These are phyloP conservation scores for Microbotryum scabiosae DNA, from an alignment of 1,284 basidiomycete genomes.

Conservation along the genomic window DNA sequence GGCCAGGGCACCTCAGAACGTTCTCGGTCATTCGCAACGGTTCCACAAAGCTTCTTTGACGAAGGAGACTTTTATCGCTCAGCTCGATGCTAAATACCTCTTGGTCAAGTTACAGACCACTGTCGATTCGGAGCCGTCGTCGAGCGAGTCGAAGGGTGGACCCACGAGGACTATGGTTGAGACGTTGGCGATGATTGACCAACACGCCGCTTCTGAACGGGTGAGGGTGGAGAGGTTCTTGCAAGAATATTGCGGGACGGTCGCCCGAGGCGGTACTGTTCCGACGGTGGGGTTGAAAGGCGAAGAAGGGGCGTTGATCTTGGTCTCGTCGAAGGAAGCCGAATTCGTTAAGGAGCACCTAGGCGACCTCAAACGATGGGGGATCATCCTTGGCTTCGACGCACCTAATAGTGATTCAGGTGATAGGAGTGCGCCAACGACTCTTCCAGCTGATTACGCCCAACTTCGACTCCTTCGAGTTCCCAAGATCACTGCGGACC, in stretches of 20 bases:
- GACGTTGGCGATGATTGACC: constrained; percentile 69
- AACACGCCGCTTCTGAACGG: constrained; percentile 92
- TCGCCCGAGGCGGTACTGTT: constrained; percentile 41
- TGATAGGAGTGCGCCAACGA: no score
- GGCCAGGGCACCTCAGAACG: not conserved
- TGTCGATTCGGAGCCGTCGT: not conserved
- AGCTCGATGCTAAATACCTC: constrained; percentile 84
- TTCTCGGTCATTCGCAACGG: not conserved
- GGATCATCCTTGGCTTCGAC: constrained; percentile 50
- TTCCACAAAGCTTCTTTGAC: constrained; percentile 27
- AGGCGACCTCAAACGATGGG: constrained; percentile 57
- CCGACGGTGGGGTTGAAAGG: constrained; percentile 39
- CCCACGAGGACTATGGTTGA: constrained; percentile 17
- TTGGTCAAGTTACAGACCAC: constrained; percentile 47
- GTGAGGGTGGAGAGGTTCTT: constrained; percentile 77
- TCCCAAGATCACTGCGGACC: constrained; percentile 37
- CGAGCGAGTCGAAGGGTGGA: not conserved
- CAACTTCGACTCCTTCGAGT: constrained; percentile 40
- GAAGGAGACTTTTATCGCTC: constrained; percentile 51
- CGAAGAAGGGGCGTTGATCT: constrained; percentile 12
- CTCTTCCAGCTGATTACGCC: constrained; percentile 32
- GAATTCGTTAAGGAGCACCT: not conserved
- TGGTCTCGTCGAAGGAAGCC: constrained; percentile 37
- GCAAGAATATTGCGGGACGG: constrained; percentile 56
- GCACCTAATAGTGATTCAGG: not conserved